Evolutionary conservation across 306 rosid genomes (phyloP).

Genomic region (Delonix regia): DNA sequence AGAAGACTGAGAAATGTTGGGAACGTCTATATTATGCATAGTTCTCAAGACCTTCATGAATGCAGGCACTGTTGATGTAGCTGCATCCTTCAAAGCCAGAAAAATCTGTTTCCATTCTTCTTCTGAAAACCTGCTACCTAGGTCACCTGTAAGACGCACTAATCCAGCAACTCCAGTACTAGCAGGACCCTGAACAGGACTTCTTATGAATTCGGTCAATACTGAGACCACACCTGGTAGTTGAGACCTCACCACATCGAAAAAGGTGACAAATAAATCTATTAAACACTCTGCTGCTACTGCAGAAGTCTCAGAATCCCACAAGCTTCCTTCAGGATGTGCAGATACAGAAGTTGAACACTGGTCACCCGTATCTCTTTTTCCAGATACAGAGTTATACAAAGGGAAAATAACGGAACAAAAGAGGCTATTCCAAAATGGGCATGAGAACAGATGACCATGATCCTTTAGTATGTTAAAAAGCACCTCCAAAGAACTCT

Average conservation of each 20-base stretch:
- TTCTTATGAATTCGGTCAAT: constrained; percentile 73
- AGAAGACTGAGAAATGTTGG: constrained; percentile 51
- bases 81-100: constrained; percentile 76
- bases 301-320: constrained; percentile 90
- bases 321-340: constrained; percentile 65
- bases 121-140: constrained; percentile 75
- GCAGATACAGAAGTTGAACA: constrained; percentile 47
- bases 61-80: constrained; percentile 77
- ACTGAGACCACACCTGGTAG: constrained; percentile 75
- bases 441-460: constrained; percentile 82
- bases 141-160: constrained; percentile 73
- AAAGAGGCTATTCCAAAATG: constrained; percentile 81
- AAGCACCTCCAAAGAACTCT: constrained; percentile 97
- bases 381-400: constrained; percentile 55
- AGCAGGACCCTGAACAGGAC: constrained; percentile 90
- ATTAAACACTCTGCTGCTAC: constrained; percentile 87
- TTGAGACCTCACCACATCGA: constrained; percentile 73
- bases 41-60: constrained; percentile 80
- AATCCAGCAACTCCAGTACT: constrained; percentile 89
- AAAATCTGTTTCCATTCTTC: constrained; percentile 84
- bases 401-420: constrained; percentile 78
- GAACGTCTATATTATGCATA: constrained; percentile 63
- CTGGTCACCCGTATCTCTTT: constrained; percentile 47
- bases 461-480: constrained; percentile 95
- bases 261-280: constrained; percentile 76